These are phyloP conservation scores for Coriolopsis trogii DNA, from an alignment of 1,284 basidiomycete genomes.

Conservation along the genomic window DNA sequence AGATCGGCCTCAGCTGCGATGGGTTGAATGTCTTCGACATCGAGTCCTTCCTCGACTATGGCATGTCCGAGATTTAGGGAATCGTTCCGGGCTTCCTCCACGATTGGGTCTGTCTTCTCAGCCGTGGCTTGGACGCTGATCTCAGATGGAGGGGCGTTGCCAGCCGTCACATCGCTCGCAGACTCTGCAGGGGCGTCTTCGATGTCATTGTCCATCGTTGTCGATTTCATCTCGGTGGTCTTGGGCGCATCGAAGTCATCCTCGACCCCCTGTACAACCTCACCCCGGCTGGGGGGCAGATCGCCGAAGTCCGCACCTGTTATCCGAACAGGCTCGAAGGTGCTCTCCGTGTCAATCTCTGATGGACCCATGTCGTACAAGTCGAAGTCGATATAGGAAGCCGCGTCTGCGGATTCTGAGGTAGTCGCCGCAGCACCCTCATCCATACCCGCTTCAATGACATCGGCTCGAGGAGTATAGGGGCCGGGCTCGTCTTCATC, in stretches of 20 bases:
- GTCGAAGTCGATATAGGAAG: constrained; percentile 20
- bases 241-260: not conserved
- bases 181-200: no score
- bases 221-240: no score
- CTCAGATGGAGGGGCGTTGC: no score
- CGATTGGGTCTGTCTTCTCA: no score
- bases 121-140: no score
- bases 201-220: no score
- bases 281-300: constrained; percentile 13
- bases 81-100: no score
- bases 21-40: constrained; percentile 3
- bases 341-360: constrained; percentile 3
- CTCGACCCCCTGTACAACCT: not conserved
- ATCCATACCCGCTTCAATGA: not conserved
- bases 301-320: constrained; percentile 22
- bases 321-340: constrained; percentile 21
- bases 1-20: not conserved
- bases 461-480: no score
- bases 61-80: no score
- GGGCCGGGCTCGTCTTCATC: constrained; percentile 33
- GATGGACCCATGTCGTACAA: constrained; percentile 29
- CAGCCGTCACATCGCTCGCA: no score
- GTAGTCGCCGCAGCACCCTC: no score
- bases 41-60: constrained; percentile 5
- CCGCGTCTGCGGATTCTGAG: not conserved